Percentiles rank a stretch among this genome's conserved stretches.
These are phyloP conservation scores for Pugionium cornutum DNA, from an alignment of 345 rosid genomes.

Conservation along the genomic window DNA sequence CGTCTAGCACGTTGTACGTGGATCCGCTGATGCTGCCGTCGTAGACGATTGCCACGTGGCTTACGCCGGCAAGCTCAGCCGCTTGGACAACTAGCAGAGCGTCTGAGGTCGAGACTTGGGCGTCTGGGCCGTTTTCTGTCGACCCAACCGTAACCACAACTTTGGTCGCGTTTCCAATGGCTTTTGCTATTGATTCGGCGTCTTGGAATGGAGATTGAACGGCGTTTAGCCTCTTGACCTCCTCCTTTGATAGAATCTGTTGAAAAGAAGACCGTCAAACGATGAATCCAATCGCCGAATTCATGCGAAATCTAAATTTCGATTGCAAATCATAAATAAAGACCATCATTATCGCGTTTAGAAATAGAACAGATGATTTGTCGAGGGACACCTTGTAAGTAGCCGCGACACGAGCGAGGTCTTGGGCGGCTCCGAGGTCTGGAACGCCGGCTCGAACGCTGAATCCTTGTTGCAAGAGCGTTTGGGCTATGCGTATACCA, in stretches of 20 bases:
- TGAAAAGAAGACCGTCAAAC: slow-evolving; percentile 19
- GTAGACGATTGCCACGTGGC: slow-evolving; percentile 76
- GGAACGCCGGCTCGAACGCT: slow-evolving; percentile 90
- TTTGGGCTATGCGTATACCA: slow-evolving; percentile 77
- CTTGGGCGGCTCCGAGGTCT: slow-evolving; percentile 80
- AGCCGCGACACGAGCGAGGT: slow-evolving; percentile 80
- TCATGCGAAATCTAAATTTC: too few species aligned
- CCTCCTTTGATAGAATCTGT: slow-evolving; percentile 83
- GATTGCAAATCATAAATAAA: too few species aligned
- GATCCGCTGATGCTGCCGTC: slow-evolving; percentile 55
- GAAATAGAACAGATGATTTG: neutral
- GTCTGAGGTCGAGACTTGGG: slow-evolving; percentile 63
- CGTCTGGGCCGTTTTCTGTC: slow-evolving; percentile 66
- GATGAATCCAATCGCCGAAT: slow-evolving; percentile 7
- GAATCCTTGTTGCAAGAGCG: slow-evolving; percentile 74
- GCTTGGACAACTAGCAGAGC: slow-evolving; percentile 78
- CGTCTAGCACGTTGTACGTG: slow-evolving; percentile 74
- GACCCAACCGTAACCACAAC: slow-evolving; percentile 80
- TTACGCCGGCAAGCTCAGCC: slow-evolving; percentile 80
- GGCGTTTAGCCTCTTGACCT: slow-evolving; percentile 77
- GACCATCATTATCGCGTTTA: too few species aligned
- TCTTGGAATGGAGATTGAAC: slow-evolving; percentile 71
- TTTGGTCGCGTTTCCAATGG: slow-evolving; percentile 96
- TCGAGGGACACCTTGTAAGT: slow-evolving; percentile 58
- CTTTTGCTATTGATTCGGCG: slow-evolving; percentile 82